Conservation (phyloP, 106 monocot genomes). For the Hemerocallis citrina region DNA sequence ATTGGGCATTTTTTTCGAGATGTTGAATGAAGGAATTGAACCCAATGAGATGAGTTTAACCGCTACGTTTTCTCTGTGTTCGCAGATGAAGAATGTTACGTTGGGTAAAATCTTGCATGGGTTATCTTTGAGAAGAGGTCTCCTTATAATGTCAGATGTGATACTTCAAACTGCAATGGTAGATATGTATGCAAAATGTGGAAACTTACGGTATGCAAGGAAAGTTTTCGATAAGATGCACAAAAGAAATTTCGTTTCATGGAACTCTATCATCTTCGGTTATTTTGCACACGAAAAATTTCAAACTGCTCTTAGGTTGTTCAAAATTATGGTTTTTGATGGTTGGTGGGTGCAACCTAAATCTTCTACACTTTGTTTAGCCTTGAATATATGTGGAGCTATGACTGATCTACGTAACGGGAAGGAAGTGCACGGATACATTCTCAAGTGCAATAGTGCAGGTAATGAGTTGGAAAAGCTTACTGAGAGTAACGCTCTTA, state of each 20-base stretch:
- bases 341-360: conserved; percentile 10
- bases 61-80: conserved; percentile 18
- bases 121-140: conserved; percentile 12
- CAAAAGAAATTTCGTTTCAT: conserved; percentile 29
- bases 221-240: conserved; percentile 26
- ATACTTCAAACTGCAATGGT: conserved; percentile 27
- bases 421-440: conserved; percentile 29
- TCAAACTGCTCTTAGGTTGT: conserved; percentile 18
- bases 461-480: conserved; percentile 11
- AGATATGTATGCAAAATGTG: conserved; percentile 38
- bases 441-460: conserved; percentile 11
- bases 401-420: conserved; percentile 28
- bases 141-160: conserved; percentile 20
- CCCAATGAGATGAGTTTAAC: conserved; percentile 24
- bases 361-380: conserved; percentile 16
- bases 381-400: conserved; percentile 22
- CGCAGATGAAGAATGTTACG: conserved; percentile 4
- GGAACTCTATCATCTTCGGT: conserved; percentile 23
- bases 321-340: conserved; percentile 19
- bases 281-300: conserved; percentile 13
- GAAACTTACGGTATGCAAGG: conserved; percentile 15
- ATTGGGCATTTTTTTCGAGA: conserved; percentile 22
- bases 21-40: conserved; percentile 17
- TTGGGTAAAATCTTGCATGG: conserved; percentile 28
- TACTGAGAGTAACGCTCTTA: conserved; percentile 19